Evolutionary conservation across 371 early-diverging fungal genomes (phyloP).

Genomic region (Rhizopus stolonifer): DNA sequence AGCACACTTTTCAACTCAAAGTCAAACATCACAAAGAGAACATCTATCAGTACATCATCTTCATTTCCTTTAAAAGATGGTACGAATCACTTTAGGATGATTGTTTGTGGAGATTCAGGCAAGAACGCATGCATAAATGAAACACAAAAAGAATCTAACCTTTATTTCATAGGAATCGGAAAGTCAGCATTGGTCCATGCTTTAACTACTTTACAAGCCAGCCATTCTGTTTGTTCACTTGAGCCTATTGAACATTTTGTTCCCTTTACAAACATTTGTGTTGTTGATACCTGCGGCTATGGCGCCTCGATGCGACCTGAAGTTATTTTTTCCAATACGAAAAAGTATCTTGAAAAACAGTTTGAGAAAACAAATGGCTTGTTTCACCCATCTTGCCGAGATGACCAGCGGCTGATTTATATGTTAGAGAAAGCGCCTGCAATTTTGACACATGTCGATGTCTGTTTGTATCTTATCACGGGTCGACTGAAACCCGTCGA

Average conservation of each 20-base stretch:
- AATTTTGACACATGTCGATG: slow-evolving; percentile 68
- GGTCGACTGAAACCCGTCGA: slow-evolving; percentile 72
- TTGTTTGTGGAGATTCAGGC: slow-evolving; percentile 63
- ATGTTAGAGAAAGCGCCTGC: slow-evolving; percentile 13
- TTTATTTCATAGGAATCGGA: slow-evolving; percentile 39
- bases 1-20: background rate
- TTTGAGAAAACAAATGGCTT: slow-evolving; percentile 34
- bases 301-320: slow-evolving; percentile 49
- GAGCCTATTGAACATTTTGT: slow-evolving; percentile 12
- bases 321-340: slow-evolving; percentile 29
- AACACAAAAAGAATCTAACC: background rate
- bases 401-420: slow-evolving; percentile 11
- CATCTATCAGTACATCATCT: background rate
- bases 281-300: slow-evolving; percentile 64
- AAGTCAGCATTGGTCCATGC: slow-evolving; percentile 52
- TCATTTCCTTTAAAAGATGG: background rate
- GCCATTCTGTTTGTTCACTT: slow-evolving; percentile 2
- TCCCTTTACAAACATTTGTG: slow-evolving; percentile 35
- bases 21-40: background rate
- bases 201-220: slow-evolving; percentile 22
- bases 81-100: slow-evolving; percentile 41
- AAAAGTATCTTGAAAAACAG: slow-evolving; percentile 37
- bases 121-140: slow-evolving; percentile 2
- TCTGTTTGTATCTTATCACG: slow-evolving; percentile 65
- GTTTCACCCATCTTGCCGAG: slow-evolving; percentile 24